Evolutionary conservation across 2,329 filamentous ascomycete species (phyloP).

Genomic region (Xylariaceae sp.): DNA sequence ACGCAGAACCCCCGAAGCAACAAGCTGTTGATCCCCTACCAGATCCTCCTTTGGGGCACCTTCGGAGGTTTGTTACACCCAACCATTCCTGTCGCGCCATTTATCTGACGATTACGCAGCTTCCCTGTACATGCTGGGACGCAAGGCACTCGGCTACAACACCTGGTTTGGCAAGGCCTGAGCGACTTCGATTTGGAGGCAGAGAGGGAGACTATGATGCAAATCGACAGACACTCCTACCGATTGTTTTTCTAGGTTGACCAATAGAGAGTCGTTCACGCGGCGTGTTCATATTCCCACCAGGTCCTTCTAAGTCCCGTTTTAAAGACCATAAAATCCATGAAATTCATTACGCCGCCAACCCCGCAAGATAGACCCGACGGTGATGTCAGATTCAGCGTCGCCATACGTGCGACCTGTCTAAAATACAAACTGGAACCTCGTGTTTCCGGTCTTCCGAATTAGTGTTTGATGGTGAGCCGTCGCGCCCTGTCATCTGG

Average conservation of each 20-base stretch:
- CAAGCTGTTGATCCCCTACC: slow-evolving; percentile 63
- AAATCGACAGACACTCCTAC: slow-evolving; percentile 10
- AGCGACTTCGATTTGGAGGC: neutral
- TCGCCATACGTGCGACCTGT: slow-evolving; percentile 19
- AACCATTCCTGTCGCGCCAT: slow-evolving; percentile 8
- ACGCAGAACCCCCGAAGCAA: slow-evolving; percentile 59
- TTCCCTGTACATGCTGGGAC: slow-evolving; percentile 65
- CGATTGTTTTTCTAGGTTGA: slow-evolving; percentile 19
- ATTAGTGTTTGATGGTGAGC: slow-evolving; percentile 8
- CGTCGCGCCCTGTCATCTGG: slow-evolving; percentile 4
- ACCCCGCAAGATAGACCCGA: slow-evolving; percentile 17
- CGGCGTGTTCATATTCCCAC: slow-evolving; percentile 16
- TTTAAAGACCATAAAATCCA: slow-evolving; percentile 20
- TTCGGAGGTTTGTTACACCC: slow-evolving; percentile 52
- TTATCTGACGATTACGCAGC: slow-evolving; percentile 34
- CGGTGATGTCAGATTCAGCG: slow-evolving; percentile 18
- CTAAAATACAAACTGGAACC: slow-evolving; percentile 25
- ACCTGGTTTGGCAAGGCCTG: slow-evolving; percentile 62
- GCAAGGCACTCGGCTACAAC: slow-evolving; percentile 72
- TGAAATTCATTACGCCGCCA: slow-evolving; percentile 25
- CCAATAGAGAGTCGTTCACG: slow-evolving; percentile 23
- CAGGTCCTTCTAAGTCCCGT: slow-evolving; percentile 6
- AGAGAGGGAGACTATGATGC: slow-evolving; percentile 13
- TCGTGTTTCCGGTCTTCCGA: slow-evolving; percentile 6
- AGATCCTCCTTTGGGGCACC: slow-evolving; percentile 57